These are phyloP conservation scores for Pedinophyceae sp. DNA, from an alignment of 139 green algal species.

Conservation along the genomic window DNA sequence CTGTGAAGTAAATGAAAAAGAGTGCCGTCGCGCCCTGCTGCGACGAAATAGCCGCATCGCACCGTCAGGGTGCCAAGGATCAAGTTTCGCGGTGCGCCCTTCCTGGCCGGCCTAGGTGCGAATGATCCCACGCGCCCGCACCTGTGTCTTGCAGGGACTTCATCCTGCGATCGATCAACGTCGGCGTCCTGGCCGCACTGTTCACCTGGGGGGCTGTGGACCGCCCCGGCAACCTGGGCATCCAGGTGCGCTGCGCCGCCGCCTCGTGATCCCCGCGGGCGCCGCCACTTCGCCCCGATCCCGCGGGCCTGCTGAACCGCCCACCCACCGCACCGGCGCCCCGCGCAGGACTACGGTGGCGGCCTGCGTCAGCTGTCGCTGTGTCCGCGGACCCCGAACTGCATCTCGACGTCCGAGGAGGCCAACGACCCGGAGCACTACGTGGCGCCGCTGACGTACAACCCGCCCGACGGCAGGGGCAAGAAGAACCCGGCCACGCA, in stretches of 20 bases:
- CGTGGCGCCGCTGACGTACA: slow-evolving; percentile 67
- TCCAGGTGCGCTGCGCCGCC: slow-evolving; percentile 24
- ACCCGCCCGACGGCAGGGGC: slow-evolving; percentile 60
- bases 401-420: slow-evolving; percentile 76
- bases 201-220: slow-evolving; percentile 40
- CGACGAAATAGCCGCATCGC: too few relatives aligned
- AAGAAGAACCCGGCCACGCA: slow-evolving; percentile 44
- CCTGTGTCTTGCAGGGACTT: too few relatives aligned
- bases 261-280: too few relatives aligned
- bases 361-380: slow-evolving; percentile 49
- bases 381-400: slow-evolving; percentile 78
- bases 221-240: slow-evolving; percentile 37
- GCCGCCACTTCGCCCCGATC: background rate
- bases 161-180: slow-evolving; percentile 41
- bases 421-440: slow-evolving; percentile 68
- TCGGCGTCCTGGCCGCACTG: slow-evolving; percentile 44
- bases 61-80: too few relatives aligned
- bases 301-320: background rate
- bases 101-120: too few relatives aligned
- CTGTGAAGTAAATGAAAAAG: too few relatives aligned
- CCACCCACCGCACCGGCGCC: background rate
- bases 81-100: too few relatives aligned
- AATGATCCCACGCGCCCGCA: too few relatives aligned
- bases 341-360: slow-evolving; percentile 42
- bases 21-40: too few relatives aligned